Percentiles rank a stretch among this genome's conserved stretches.
phyloP scores from a whole-genome alignment of 805 yeast genomes.

The Starmerella sp. region DNA sequence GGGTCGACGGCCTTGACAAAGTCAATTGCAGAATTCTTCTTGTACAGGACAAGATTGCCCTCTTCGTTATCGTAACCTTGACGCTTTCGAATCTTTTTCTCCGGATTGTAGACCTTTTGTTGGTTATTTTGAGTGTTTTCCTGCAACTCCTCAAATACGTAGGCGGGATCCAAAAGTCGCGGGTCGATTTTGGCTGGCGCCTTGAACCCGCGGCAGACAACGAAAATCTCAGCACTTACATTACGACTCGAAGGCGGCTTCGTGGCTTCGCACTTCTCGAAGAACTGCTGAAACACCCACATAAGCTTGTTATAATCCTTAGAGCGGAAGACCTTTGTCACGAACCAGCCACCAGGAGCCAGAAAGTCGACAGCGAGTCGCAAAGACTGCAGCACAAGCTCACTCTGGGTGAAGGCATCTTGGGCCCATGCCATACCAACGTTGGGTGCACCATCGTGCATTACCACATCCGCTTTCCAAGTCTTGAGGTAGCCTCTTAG shows the following conservation, averaged over 20 bases:
- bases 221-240: slow-evolving; percentile 98
- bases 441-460: slow-evolving; percentile 99
- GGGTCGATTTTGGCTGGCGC: slow-evolving; percentile 96
- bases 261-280: slow-evolving; percentile 95
- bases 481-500: slow-evolving; percentile 93
- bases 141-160: slow-evolving; percentile 84
- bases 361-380: slow-evolving; percentile 90
- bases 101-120: slow-evolving; percentile 90
- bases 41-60: slow-evolving; percentile 66
- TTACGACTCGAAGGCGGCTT: slow-evolving; percentile 98
- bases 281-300: slow-evolving; percentile 96
- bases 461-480: slow-evolving; percentile 96
- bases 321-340: slow-evolving; percentile 95
- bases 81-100: slow-evolving; percentile 77
- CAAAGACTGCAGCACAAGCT: slow-evolving; percentile 84
- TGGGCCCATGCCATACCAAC: slow-evolving; percentile 99
- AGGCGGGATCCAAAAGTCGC: slow-evolving; percentile 76
- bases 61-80: slow-evolving; percentile 79
- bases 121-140: slow-evolving; percentile 52
- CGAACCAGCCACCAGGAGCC: slow-evolving; percentile 84
- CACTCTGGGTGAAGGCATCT: slow-evolving; percentile 97
- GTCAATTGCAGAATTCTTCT: slow-evolving; percentile 63
- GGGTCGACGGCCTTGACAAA: slow-evolving; percentile 77
- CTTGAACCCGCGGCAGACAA: slow-evolving; percentile 88
- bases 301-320: slow-evolving; percentile 92